Evolutionary conservation across 2,329 filamentous ascomycete species (phyloP).

Genomic region (Huntiella abstrusa): DNA sequence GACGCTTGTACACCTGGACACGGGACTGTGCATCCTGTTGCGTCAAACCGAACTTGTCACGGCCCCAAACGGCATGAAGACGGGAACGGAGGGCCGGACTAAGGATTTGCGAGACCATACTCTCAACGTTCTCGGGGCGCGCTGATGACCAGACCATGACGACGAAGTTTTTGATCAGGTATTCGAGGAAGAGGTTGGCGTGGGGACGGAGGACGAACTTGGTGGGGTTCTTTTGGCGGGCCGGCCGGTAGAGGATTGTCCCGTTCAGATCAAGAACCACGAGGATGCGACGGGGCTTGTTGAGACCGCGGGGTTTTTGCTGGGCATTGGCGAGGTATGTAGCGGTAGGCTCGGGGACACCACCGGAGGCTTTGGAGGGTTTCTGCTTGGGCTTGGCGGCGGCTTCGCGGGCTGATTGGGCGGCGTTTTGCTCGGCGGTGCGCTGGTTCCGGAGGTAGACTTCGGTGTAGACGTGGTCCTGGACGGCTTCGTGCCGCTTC

Average conservation of each 20-base stretch:
- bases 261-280: conserved; percentile 88
- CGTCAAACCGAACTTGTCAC: conserved; percentile 55
- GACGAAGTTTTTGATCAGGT: conserved; percentile 54
- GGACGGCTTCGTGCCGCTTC: background rate
- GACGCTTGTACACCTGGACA: conserved; percentile 78
- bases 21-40: conserved; percentile 44
- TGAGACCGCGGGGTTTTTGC: conserved; percentile 22
- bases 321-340: conserved; percentile 41
- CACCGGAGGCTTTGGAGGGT: conserved; percentile 24
- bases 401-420: background rate
- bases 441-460: background rate
- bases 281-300: conserved; percentile 43
- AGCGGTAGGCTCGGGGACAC: conserved; percentile 39
- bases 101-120: conserved; percentile 50
- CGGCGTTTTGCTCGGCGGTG: background rate
- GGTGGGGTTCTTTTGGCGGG: conserved; percentile 22
- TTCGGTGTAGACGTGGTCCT: background rate
- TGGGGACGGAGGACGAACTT: conserved; percentile 48
- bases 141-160: conserved; percentile 90
- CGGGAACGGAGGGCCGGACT: conserved; percentile 28
- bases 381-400: background rate
- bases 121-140: conserved; percentile 47
- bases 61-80: conserved; percentile 57
- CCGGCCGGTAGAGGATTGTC: conserved; percentile 59
- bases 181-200: conserved; percentile 48